A percentile compares a stretch with the other conserved stretches of the same genome.
Conservation (phyloP, 2,329 filamentous ascomycete genomes). For the Ophiosphaerella korrae region DNA sequence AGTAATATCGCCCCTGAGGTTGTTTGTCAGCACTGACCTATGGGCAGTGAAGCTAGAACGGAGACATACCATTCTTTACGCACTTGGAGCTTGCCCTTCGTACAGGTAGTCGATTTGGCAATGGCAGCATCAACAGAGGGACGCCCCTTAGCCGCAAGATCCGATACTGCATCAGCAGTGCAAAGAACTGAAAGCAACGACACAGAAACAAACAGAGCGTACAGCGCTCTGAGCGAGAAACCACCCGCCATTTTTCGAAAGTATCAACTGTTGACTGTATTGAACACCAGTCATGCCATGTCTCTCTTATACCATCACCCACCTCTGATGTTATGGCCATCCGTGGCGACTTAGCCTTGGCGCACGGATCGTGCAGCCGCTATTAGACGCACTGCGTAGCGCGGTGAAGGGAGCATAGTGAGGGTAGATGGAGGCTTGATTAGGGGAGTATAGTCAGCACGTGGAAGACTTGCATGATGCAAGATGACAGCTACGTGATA, state of each 20-base stretch:
- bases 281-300: slow-evolving; percentile 3
- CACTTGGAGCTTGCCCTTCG: slow-evolving; percentile 37
- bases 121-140: slow-evolving; percentile 33
- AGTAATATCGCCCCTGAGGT: slow-evolving; percentile 34
- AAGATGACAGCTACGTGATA: slow-evolving; percentile 15
- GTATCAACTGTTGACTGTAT: neutral
- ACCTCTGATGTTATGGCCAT: slow-evolving; percentile 3
- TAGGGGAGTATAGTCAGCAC: slow-evolving; percentile 15
- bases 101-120: slow-evolving; percentile 36
- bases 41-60: neutral
- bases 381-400: slow-evolving; percentile 9
- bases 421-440: slow-evolving; percentile 30
- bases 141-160: slow-evolving; percentile 34
- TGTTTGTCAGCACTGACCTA: slow-evolving; percentile 3
- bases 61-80: slow-evolving; percentile 35
- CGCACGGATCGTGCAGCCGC: slow-evolving; percentile 16
- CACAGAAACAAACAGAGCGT: slow-evolving; percentile 24
- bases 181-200: slow-evolving; percentile 26
- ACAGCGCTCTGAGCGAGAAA: slow-evolving; percentile 23
- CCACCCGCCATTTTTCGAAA: slow-evolving; percentile 20
- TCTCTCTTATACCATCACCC: slow-evolving; percentile 22
- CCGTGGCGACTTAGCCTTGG: slow-evolving; percentile 3
- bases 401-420: slow-evolving; percentile 7
- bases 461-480: slow-evolving; percentile 14
- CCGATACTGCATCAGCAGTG: slow-evolving; percentile 32